Evolutionary conservation across 805 yeast genomes (phyloP), one percentile per base, ranked within the genome.

Genomic region (Tetrapisispora arboricola): DNA sequence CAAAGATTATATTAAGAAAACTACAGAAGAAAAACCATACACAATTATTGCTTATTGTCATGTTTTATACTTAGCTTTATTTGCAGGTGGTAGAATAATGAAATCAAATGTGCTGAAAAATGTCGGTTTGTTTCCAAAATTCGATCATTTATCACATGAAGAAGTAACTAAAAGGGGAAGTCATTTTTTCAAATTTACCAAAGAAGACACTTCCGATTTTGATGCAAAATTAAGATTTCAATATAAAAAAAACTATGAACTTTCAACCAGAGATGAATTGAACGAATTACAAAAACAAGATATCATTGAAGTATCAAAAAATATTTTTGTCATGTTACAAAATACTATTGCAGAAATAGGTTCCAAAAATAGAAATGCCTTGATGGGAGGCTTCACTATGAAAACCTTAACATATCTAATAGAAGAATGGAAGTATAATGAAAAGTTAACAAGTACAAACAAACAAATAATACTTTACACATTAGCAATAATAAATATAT

Each of bases 11-110:
- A 81, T 84, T 42, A 62, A 66, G 29, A 57, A 63, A 36, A 70
- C 68, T 8, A 72, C 81, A 27, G 55, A 54, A 32, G 77, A 72
- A 34, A 78, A 80, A 53, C 94, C 95, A 7, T 75, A 81, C 49
- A 60, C 83, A 17, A 60, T 84, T 28, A 66, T 84, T 36, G 92
- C 94, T 5, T 84, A 84, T 60, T 75, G 85, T 66, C 95, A 84
- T 57, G 92, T 83, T 36, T 71, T 84, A 76, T 84, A 84, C 61
- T 64, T 84, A 54, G 94, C 92, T 0, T 70, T 84, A 38, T 84
- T 84, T 65, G 94, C 94, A 2, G 95, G 95, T 38, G 94, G 94
- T 15, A 69, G 78, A 47, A 68, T 84, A 26, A 71, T 85, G 75
- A 66, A 80, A 44, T 77, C 87, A 0, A 73, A 78, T 15, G 61